phyloP scores from a whole-genome alignment of 106 monocot genomes.

The Cymbidium sinense region DNA sequence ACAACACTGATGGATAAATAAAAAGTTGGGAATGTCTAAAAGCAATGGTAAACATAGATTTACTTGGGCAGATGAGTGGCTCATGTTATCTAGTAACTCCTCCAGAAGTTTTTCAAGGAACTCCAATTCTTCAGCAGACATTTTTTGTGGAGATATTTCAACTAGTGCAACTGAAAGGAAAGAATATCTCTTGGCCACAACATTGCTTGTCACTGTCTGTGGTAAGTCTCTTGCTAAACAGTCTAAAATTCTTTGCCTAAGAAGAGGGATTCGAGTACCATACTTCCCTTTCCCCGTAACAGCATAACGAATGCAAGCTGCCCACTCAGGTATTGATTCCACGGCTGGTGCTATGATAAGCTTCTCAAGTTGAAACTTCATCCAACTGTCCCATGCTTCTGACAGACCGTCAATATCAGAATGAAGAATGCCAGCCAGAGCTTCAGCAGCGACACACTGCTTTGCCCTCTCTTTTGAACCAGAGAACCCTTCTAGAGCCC shows the following conservation, averaged over 20 bases:
- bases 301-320: constrained; percentile 93
- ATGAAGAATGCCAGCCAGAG: constrained; percentile 84
- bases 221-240: constrained; percentile 59
- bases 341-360: constrained; percentile 68
- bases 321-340: constrained; percentile 93
- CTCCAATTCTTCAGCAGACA: constrained; percentile 54
- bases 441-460: constrained; percentile 98
- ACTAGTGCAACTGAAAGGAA: constrained; percentile 68
- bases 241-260: constrained; percentile 74
- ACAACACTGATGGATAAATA: background rate
- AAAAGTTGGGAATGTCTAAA: background rate
- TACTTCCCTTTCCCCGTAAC: constrained; percentile 93
- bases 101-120: constrained; percentile 59
- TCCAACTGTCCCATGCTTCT: constrained; percentile 80
- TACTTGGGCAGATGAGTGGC: constrained; percentile 97
- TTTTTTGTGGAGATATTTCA: constrained; percentile 70
- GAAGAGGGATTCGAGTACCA: constrained; percentile 64
- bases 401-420: constrained; percentile 68
- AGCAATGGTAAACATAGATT: background rate
- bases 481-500: constrained; percentile 54
- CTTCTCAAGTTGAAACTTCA: constrained; percentile 59
- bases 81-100: constrained; percentile 78
- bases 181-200: constrained; percentile 79
- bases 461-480: constrained; percentile 85
- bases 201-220: constrained; percentile 48